phyloP scores from a whole-genome alignment of 306 rosid species.

The Phaseolus lunatus region DNA sequence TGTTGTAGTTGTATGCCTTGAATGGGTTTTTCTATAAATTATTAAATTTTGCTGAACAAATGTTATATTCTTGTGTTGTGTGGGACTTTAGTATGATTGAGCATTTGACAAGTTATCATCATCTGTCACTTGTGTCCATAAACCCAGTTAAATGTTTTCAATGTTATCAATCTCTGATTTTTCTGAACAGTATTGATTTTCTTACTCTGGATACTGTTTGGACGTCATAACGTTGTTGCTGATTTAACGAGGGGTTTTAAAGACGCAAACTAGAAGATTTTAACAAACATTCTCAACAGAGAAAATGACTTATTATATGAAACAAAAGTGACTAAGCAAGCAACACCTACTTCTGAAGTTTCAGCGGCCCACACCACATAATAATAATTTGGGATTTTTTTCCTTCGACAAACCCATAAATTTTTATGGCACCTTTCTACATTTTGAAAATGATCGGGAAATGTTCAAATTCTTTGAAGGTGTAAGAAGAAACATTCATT shows the following conservation, averaged over 20 bases:
- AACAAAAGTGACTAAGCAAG: neutral
- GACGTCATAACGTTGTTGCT: neutral
- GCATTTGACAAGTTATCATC: neutral
- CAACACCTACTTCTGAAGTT: neutral
- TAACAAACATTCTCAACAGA: neutral
- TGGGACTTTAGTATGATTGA: neutral
- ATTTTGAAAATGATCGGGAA: no score
- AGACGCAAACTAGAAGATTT: neutral
- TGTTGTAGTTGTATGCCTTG: slow-evolving; percentile 41
- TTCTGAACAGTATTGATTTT: no score
- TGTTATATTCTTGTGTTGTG: slow-evolving; percentile 5
- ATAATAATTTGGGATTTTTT: neutral
- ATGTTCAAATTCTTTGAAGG: no score
- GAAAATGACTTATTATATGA: neutral
- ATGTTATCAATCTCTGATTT: no score
- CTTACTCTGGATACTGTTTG: neutral
- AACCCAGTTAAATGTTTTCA: no score
- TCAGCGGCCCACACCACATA: neutral
- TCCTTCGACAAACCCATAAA: no score
- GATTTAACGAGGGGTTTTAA: neutral
- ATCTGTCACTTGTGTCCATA: neutral
- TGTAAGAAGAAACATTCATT: no score
- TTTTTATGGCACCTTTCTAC: no score
- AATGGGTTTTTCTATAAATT: slow-evolving; percentile 9
- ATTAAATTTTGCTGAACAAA: neutral